Base-by-base conservation (phyloP, 148 eudicot genomes). In the Amaranthus cruentus region DNA sequence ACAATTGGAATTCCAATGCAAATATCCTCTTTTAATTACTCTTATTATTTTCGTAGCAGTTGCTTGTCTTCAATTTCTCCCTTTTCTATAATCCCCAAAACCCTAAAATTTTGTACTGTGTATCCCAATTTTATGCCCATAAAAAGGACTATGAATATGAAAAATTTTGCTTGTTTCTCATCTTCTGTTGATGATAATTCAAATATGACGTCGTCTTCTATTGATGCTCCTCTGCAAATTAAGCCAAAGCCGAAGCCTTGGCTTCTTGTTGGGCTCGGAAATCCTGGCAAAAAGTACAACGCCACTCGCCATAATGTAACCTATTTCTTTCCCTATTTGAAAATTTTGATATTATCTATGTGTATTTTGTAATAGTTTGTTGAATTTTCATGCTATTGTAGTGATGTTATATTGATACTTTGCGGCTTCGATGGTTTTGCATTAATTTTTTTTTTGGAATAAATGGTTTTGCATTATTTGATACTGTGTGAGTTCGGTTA, bases 131-230 rank as follows among this genome's bases (percentile, higher is more conserved):
- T 28, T 28, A 28, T 28, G 38, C 38, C 38, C 38, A 28, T 28
- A 1, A 28, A 28, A 28, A 28, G 38, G 13, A 43, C 11, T 62
- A 9, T 6, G 14, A 42, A 8, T 38, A 62, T 62, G 66, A 9
- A 13, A 13, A 62, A 62, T 62, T 62, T 62, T 38, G 66, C 66
- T n/a, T 66, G 69, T 66, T 66, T 66, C n/a, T 65, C 68, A 47
- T 47, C 68, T 0, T 65, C 68, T 0, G 8, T 6, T 65, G 68
- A 42, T 38, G 4, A 4, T 38, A 42, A 12, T 15, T 48, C 54
- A 2, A 3, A 3, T 66, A 8, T 38, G 53, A 15, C 47, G 48
- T 62, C 48, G 48, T 62, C 47, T 43, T 42, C 48, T 43, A 7
- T 4, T 10, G n/a, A 8, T 42, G 14, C 4, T 28, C 65, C 65